phyloP scores from a whole-genome alignment of 768 basidiomycete genomes.

The Neoboletus subvelutipes region DNA sequence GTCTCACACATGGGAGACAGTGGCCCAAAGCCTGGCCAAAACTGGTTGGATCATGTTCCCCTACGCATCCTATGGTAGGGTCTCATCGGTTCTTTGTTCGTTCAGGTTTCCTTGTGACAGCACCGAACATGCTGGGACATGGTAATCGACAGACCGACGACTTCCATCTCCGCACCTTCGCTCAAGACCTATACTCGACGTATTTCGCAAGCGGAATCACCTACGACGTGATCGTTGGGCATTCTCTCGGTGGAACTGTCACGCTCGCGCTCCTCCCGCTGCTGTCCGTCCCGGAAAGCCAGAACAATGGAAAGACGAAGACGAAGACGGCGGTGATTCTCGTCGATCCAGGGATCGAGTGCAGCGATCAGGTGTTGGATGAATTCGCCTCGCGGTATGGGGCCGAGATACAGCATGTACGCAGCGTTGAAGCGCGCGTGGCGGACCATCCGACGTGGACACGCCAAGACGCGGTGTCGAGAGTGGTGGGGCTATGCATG shows the following conservation, averaged over 20 bases:
- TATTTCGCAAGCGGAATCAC: slow-evolving; percentile 13
- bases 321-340: slow-evolving; percentile 8
- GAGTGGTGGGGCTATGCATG: slow-evolving; percentile 10
- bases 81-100: not conserved
- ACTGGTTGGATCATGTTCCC: not conserved
- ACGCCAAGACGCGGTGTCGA: slow-evolving; percentile 11
- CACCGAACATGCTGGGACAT: slow-evolving; percentile 19
- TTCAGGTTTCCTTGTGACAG: slow-evolving; percentile 15
- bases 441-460: slow-evolving; percentile 17
- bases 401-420: not conserved
- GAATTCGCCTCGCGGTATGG: not conserved
- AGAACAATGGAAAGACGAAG: not conserved
- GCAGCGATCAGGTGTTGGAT: slow-evolving; percentile 1
- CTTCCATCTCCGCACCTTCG: slow-evolving; percentile 11
- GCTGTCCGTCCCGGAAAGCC: not conserved
- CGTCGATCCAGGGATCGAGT: slow-evolving; percentile 15
- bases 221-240: slow-evolving; percentile 20
- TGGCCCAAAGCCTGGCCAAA: slow-evolving; percentile 8
- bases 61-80: not conserved
- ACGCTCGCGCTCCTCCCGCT: slow-evolving; percentile 11
- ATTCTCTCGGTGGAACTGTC: slow-evolving; percentile 15
- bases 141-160: slow-evolving; percentile 11
- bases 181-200: slow-evolving; percentile 13
- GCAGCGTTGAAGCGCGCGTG: slow-evolving; percentile 8
- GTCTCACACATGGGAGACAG: slow-evolving; percentile 17